Conservation (phyloP, 805 yeast species). For the Kazachstania bromeliacearum region DNA sequence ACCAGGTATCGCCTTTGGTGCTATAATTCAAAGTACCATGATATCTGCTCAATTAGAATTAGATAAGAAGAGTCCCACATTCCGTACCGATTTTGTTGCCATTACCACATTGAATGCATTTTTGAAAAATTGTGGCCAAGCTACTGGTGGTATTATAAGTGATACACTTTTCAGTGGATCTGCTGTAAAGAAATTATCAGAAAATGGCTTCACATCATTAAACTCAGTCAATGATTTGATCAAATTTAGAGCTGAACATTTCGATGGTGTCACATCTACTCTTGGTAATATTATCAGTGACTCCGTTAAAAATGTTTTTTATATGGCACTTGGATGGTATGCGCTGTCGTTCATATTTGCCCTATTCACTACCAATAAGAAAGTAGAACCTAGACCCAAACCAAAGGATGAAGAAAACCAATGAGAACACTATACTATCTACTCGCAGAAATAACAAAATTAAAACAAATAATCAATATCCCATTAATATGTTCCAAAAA, state of each 20-base stretch:
- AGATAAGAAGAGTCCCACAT: conserved; percentile 13
- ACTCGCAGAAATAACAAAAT: too few species aligned
- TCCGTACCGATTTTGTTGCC: conserved; percentile 17
- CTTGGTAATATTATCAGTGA: conserved; percentile 12
- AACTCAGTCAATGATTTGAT: conserved; percentile 13
- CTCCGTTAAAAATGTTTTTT: conserved; percentile 16
- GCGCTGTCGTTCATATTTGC: conserved; percentile 13
- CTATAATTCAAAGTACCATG: conserved; percentile 28
- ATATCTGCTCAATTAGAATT: conserved; percentile 25
- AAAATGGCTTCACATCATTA: conserved; percentile 4
- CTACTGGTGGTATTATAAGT: conserved; percentile 20
- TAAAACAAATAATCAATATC: too few species aligned
- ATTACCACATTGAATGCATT: conserved; percentile 21
- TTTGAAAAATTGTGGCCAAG: conserved; percentile 17
- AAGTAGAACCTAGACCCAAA: conserved; percentile 2
- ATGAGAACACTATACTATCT: too few species aligned
- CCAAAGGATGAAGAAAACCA: conserved; percentile 1
- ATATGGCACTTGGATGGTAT: conserved; percentile 15
- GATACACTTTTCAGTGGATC: conserved; percentile 19
- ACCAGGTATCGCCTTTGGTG: conserved; percentile 32
- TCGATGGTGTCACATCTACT: conserved; percentile 13
- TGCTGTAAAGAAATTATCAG: conserved; percentile 10
- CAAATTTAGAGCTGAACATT: conserved; percentile 12
- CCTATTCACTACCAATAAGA: conserved; percentile 14
- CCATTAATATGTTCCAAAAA: too few species aligned